Base-by-base conservation (phyloP, 2,329 filamentous ascomycete species). In the Coniochaeta pulveracea region DNA sequence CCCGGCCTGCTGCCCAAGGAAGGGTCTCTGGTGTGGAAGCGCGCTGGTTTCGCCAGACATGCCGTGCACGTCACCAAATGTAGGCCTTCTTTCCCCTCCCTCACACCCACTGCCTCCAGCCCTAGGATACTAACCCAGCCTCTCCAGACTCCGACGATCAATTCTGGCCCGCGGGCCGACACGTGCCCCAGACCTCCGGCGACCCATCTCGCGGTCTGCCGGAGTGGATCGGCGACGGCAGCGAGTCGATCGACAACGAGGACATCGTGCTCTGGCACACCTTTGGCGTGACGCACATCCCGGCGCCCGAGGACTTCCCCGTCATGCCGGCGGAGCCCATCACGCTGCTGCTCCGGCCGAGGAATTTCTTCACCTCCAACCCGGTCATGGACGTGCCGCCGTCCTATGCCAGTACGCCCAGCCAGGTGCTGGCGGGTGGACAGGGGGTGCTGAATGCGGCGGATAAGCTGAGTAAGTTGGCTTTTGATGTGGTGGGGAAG, bases 211-310 rank as follows among this genome's bases (percentile, higher is more conserved):
- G 61, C 26, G 85, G 85, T 19, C 61, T 93, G 3, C 79, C 81
- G 0, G 67, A 76, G 43, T 89, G 84, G 85, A 80, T 91, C 44
- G 75, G 74, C 16, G 73, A 85, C 39, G 76, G 81, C 10, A 61
- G 60, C 28, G 74, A 71, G 37, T 70, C 63, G 17, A 76, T 93
- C 43, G 82, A 81, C 35, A 81, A 94, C 62, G 83, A 77, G 1
- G 84, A 95, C 51, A 61, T 94, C 19, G 86, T 95, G 2, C 70
- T 94, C 11, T 95, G 86, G 86, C 86, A 94, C 59, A 93, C 85
- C 0, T 95, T 94, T 48, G 88, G 88, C 22, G 66, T 94, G 22
- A 89, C 81, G 1, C 88, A 94, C 53, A 89, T 94, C 63, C 86
- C 88, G 0, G 64, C 82, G 0, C 85, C 86, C 0, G 88, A 95